Evolutionary conservation across 495 filamentous ascomycete genomes (phyloP).

Genomic region (Penicillium manginii): DNA sequence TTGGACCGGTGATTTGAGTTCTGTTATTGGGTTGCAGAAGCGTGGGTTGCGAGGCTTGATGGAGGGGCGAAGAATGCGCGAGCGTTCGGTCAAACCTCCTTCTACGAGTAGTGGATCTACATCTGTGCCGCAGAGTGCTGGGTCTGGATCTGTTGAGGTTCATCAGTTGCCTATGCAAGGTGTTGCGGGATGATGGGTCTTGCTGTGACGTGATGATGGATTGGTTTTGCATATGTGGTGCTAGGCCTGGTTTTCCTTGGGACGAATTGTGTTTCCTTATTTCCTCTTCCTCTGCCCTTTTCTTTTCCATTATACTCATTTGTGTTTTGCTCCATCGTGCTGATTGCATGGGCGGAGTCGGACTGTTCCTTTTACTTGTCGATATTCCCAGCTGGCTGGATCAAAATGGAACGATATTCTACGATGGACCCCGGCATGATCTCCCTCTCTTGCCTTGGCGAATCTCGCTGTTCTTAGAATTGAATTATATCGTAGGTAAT

Average conservation of each 20-base stretch:
- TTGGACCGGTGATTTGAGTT: constrained; percentile 84
- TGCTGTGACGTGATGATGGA: no score
- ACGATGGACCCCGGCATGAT: not conserved
- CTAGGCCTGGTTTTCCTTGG: not conserved
- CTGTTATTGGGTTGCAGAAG: constrained; percentile 96
- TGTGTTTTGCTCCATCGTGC: not conserved
- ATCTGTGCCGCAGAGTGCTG: constrained; percentile 19
- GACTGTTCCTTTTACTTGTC: not conserved
- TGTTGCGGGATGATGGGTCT: constrained; percentile 20
- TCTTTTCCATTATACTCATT: not conserved
- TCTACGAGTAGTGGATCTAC: constrained; percentile 29
- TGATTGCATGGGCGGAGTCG: not conserved
- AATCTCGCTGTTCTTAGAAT: no score
- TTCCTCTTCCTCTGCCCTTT: not conserved
- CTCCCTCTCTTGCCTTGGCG: not conserved
- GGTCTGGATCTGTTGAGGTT: constrained; percentile 19
- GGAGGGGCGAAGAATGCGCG: constrained; percentile 89
- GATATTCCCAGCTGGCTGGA: constrained; percentile 4
- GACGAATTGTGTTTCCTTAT: not conserved
- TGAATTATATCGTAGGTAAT: no score
- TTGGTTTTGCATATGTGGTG: not conserved
- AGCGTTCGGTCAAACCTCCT: constrained; percentile 55
- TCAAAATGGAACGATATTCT: constrained; percentile 1
- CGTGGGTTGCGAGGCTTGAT: constrained; percentile 88
- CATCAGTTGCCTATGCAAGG: constrained; percentile 25